Evolutionary conservation across 164 flowering plant genomes (phyloP).

Genomic region (Dillenia suffruticosa): DNA sequence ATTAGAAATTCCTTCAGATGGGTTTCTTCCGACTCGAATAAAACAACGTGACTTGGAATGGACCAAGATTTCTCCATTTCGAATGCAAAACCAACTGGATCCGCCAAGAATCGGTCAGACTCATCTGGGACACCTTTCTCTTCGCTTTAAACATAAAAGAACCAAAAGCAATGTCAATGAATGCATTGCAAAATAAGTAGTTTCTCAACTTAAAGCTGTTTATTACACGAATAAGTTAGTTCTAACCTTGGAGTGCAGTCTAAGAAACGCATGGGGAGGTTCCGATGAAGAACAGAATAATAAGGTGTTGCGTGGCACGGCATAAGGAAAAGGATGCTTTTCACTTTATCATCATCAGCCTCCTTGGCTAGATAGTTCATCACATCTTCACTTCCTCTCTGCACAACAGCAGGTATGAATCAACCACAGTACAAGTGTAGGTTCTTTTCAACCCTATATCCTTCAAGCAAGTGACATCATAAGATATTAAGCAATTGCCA

Average conservation of each 20-base stretch:
- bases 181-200: no score
- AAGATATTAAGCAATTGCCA: not conserved
- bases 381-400: conserved; percentile 97
- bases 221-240: no score
- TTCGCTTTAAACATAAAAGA: conserved; percentile 35
- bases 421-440: conserved; percentile 4
- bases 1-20: conserved; percentile 42
- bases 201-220: no score
- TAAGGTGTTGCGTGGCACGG: conserved; percentile 96
- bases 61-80: conserved; percentile 55
- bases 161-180: not conserved
- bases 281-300: conserved; percentile 66
- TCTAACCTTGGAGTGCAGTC: conserved; percentile 93
- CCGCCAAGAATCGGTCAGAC: conserved; percentile 76
- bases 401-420: conserved; percentile 22
- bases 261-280: conserved; percentile 80
- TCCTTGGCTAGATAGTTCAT: conserved; percentile 70
- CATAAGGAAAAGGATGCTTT: conserved; percentile 67
- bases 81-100: conserved; percentile 57
- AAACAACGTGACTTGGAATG: conserved; percentile 74
- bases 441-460: no score
- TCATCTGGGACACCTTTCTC: conserved; percentile 55
- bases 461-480: no score
- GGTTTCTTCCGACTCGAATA: conserved; percentile 73
- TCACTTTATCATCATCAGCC: conserved; percentile 51